A percentile compares a stretch with the other conserved stretches of the same genome.
These are phyloP conservation scores for Kodamaea nitidulidarum DNA, from an alignment of 805 yeast species.

Conservation along the genomic window DNA sequence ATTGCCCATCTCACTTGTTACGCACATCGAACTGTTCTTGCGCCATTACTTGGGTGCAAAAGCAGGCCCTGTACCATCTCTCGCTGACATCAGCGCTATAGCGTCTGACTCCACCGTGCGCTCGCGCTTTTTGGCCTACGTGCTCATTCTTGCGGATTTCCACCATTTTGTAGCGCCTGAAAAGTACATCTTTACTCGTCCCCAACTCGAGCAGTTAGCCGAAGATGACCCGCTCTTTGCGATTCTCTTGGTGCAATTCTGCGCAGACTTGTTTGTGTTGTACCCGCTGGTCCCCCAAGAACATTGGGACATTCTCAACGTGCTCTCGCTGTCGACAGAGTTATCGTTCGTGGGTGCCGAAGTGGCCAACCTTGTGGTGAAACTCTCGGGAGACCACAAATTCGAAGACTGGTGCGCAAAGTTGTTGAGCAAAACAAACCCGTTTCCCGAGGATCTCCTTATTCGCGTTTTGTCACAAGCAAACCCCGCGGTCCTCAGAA, in stretches of 20 bases:
- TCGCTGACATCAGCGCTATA: neutral
- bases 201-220: conserved; percentile 12
- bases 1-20: conserved; percentile 9
- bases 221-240: conserved; percentile 25
- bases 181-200: conserved; percentile 11
- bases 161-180: conserved; percentile 9
- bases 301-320: neutral
- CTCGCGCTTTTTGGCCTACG: conserved; percentile 19
- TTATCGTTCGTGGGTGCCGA: conserved; percentile 13
- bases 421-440: neutral
- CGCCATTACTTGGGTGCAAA: neutral
- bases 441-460: neutral
- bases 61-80: neutral
- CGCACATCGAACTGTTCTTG: conserved; percentile 9
- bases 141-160: conserved; percentile 12
- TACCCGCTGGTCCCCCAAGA: neutral
- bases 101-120: conserved; percentile 14
- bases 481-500: conserved; percentile 15
- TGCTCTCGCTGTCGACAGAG: conserved; percentile 2
- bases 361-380: conserved; percentile 16
- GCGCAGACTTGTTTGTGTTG: conserved; percentile 16
- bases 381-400: conserved; percentile 3
- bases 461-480: conserved; percentile 16
- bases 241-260: conserved; percentile 24
- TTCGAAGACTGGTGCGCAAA: conserved; percentile 2